Evolutionary conservation across 306 rosid species (phyloP).

Genomic region (Prunus mongolica): DNA sequence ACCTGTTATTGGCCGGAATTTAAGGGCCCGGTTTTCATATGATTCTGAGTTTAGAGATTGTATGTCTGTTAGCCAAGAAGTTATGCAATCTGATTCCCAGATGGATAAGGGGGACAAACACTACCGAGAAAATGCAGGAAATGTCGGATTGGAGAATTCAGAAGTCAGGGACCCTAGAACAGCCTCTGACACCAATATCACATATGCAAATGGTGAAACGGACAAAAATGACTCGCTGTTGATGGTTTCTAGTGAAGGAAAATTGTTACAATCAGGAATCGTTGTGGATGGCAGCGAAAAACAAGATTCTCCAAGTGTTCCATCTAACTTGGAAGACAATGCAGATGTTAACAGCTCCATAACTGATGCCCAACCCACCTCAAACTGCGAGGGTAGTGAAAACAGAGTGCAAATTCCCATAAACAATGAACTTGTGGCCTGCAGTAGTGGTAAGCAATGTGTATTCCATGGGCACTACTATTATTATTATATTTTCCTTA

Average conservation of each 20-base stretch:
- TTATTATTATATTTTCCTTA: not conserved
- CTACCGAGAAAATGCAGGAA: constrained; percentile 15
- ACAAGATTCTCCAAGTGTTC: constrained; percentile 8
- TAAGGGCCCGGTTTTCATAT: constrained; percentile 68
- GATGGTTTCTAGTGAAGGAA: constrained; percentile 25
- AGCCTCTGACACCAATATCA: constrained; percentile 10
- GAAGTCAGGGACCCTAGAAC: constrained; percentile 27
- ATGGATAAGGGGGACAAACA: not conserved
- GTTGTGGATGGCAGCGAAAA: constrained; percentile 10
- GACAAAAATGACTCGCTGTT: constrained; percentile 19
- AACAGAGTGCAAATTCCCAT: constrained; percentile 20
- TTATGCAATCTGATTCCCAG: constrained; percentile 31
- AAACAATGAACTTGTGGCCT: constrained; percentile 27
- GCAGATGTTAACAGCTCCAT: constrained; percentile 6
- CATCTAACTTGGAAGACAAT: constrained; percentile 12
- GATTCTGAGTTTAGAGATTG: constrained; percentile 47
- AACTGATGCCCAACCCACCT: constrained; percentile 3
- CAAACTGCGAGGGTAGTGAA: constrained; percentile 9
- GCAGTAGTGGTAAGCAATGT: constrained; percentile 49
- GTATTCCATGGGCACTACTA: not conserved
- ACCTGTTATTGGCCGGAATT: constrained; percentile 80
- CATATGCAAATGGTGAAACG: constrained; percentile 2
- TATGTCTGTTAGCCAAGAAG: constrained; percentile 25
- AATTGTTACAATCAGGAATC: constrained; percentile 28
- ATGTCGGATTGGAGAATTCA: constrained; percentile 33